Percentiles rank a stretch among this genome's conserved stretches.
Conservation (phyloP, 1,139 yeast species). For the Nematodospora anomalae region DNA sequence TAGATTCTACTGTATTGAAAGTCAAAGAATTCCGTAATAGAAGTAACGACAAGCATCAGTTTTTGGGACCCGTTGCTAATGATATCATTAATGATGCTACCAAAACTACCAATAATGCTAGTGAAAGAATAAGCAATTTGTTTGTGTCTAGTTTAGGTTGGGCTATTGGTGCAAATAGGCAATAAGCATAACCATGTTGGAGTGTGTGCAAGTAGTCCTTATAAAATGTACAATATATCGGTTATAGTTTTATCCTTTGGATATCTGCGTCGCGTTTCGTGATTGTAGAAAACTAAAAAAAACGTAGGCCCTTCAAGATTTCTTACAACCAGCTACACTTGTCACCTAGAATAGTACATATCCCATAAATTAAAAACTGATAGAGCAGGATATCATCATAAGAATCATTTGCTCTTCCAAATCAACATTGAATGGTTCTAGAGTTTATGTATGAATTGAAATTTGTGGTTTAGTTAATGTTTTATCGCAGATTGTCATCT, state of each 20-base stretch:
- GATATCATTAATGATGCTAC: constrained; percentile 35
- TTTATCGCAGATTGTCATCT: background rate
- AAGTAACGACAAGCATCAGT: constrained; percentile 6
- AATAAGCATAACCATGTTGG: no score
- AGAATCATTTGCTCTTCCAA: no score
- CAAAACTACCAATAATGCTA: constrained; percentile 35
- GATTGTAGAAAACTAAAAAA: no score
- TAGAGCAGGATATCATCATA: no score
- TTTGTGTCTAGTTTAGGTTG: constrained; percentile 62
- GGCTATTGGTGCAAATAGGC: constrained; percentile 60
- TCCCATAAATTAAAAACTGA: no score
- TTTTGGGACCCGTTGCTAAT: constrained; percentile 24
- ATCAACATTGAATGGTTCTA: no score
- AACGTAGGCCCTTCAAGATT: no score
- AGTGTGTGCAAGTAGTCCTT: no score
- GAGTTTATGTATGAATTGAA: background rate
- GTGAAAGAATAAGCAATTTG: constrained; percentile 52
- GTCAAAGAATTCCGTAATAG: constrained; percentile 5
- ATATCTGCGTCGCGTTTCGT: no score
- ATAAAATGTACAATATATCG: no score
- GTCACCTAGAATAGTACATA: no score
- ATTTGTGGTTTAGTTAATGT: background rate
- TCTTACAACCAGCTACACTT: background rate
- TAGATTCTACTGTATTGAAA: constrained; percentile 11
- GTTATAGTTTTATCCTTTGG: no score